Evolutionary conservation across 169 alveolate genomes (phyloP).

Genomic region (Amoebophrya sp.): DNA sequence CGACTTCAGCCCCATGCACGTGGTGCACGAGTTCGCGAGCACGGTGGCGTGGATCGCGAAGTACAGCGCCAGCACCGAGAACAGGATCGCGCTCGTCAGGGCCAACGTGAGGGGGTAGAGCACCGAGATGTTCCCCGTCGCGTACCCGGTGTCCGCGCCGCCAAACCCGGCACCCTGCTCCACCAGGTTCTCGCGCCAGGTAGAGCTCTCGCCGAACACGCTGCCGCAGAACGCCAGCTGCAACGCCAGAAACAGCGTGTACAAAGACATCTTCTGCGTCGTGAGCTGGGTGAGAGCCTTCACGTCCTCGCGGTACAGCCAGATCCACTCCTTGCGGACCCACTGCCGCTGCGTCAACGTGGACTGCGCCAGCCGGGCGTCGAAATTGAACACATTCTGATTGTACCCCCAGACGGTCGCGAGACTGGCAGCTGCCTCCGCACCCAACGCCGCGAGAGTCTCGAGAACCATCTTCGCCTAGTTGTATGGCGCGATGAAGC

Average conservation of each 20-base stretch:
- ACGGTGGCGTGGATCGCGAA: neutral
- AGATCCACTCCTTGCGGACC: neutral
- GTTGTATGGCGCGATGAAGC: too few species aligned
- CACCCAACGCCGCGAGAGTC: too few species aligned
- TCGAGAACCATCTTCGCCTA: too few species aligned
- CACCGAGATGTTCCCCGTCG: too few species aligned
- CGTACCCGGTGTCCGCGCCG: too few species aligned
- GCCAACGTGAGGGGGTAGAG: too few species aligned
- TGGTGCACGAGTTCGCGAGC: neutral
- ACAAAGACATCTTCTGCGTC: neutral
- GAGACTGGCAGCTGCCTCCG: too few species aligned
- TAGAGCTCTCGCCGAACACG: neutral
- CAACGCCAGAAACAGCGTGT: neutral
- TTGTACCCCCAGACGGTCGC: neutral
- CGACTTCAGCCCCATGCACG: neutral
- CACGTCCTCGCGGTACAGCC: neutral
- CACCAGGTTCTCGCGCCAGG: too few species aligned
- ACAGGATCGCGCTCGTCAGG: too few species aligned
- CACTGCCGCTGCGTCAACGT: neutral
- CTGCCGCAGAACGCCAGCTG: neutral
- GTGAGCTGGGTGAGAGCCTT: neutral
- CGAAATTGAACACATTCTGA: neutral
- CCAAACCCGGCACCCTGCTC: too few species aligned
- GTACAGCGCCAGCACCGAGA: neutral
- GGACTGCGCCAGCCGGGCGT: neutral